Percentiles rank a stretch among this genome's conserved stretches.
Evolutionary conservation across 2,329 filamentous ascomycete genomes (phyloP).

Genomic region (Colletotrichum navitas): DNA sequence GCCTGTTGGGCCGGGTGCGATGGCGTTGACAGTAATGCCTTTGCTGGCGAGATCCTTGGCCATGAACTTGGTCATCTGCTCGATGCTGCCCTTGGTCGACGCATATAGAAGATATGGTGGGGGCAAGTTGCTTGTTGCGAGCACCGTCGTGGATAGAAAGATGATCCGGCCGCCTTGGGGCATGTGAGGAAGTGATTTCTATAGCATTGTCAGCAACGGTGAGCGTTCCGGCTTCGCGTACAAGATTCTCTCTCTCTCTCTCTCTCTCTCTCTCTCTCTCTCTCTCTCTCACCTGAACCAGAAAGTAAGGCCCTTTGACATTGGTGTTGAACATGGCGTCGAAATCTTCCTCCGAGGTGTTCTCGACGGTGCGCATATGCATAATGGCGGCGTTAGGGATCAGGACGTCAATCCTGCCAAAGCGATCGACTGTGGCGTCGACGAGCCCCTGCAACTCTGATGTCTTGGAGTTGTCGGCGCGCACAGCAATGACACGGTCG

Average conservation of each 20-base stretch:
- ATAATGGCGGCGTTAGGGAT: conserved; percentile 68
- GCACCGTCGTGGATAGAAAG: conserved; percentile 62
- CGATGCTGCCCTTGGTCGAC: conserved; percentile 69
- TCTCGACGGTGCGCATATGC: conserved; percentile 62
- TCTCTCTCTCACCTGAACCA: conserved; percentile 54
- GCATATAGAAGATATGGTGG: conserved; percentile 65
- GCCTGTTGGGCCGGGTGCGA: conserved; percentile 60
- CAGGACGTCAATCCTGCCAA: conserved; percentile 70
- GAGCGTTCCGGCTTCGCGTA: background rate
- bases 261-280: conserved; percentile 48
- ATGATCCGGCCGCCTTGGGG: conserved; percentile 61
- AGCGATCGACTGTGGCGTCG: conserved; percentile 60
- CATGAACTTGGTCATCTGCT: conserved; percentile 68
- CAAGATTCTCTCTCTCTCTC: background rate
- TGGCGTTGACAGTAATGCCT: conserved; percentile 59
- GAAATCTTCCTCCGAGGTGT: conserved; percentile 64
- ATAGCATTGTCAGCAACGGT: conserved; percentile 10
- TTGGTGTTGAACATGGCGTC: conserved; percentile 64
- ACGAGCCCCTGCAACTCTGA: conserved; percentile 63
- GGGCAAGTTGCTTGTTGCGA: conserved; percentile 53
- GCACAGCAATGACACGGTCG: conserved; percentile 64
- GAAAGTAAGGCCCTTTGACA: conserved; percentile 69
- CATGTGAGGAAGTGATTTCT: conserved; percentile 67
- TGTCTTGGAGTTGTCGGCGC: conserved; percentile 66
- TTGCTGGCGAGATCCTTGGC: conserved; percentile 65